Percentiles rank a stretch among this genome's conserved stretches.
These are phyloP conservation scores for Penicillium lagena DNA, from an alignment of 495 filamentous ascomycete genomes.

Conservation along the genomic window DNA sequence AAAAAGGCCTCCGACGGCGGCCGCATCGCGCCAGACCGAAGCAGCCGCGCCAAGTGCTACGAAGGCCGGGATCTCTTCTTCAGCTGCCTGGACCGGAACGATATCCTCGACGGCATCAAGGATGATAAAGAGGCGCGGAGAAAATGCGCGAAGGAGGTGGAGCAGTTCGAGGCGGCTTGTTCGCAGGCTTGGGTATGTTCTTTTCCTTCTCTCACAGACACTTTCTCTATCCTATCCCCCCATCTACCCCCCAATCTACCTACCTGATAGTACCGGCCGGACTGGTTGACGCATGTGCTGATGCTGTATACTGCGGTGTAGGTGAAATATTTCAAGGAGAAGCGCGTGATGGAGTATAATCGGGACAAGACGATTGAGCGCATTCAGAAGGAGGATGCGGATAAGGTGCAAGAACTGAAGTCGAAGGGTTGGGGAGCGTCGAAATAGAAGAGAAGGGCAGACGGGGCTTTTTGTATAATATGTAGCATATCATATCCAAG, in stretches of 20 bases:
- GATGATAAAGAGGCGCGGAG: slow-evolving; percentile 57
- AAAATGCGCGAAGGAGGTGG: slow-evolving; percentile 60
- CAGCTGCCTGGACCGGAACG: slow-evolving; percentile 69
- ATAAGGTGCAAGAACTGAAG: slow-evolving; percentile 49
- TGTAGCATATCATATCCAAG: slow-evolving; percentile 18
- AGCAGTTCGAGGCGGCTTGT: slow-evolving; percentile 68
- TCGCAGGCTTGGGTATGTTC: slow-evolving; percentile 73
- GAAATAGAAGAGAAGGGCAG: background rate
- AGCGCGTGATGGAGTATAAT: slow-evolving; percentile 84
- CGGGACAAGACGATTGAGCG: slow-evolving; percentile 72
- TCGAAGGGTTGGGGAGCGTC: slow-evolving; percentile 28
- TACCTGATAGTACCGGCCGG: background rate
- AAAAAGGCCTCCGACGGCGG: slow-evolving; percentile 51
- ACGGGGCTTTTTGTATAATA: slow-evolving; percentile 12
- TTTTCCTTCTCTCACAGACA: too few species aligned
- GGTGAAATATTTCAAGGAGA: slow-evolving; percentile 97
- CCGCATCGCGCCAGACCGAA: slow-evolving; percentile 68
- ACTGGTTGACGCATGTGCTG: slow-evolving; percentile 2
- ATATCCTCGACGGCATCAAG: slow-evolving; percentile 80
- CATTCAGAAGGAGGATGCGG: slow-evolving; percentile 72
- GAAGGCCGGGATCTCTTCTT: slow-evolving; percentile 82
- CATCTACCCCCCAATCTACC: too few species aligned
- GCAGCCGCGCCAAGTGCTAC: slow-evolving; percentile 76
- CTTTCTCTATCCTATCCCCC: too few species aligned
- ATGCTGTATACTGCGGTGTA: slow-evolving; percentile 24